Evolutionary conservation across 495 filamentous ascomycete genomes (phyloP), one percentile per base, ranked within the genome.

Genomic region (Pyronema domesticum): DNA sequence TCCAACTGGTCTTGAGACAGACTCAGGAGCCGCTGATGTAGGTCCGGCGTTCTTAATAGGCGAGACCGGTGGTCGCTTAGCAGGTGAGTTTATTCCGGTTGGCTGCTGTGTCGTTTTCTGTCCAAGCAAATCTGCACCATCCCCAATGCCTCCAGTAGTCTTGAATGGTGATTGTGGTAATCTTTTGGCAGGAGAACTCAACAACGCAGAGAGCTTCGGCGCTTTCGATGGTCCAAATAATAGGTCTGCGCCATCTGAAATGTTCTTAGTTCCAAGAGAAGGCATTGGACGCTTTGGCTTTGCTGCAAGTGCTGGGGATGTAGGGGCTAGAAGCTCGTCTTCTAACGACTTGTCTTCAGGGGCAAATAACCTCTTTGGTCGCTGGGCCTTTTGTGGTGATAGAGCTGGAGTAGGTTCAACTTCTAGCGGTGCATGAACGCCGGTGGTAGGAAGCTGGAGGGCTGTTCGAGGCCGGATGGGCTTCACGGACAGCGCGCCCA

Each of bases 401-500:
- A 63, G 10, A 17, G 56, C 60, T 18, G 62, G 60, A 54, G 63
- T 51, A 14, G 43, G 40, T 9, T 52, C 51, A 30, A 30, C 23
- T 30, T 2, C 23, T 30, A 30, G 23, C 5, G 23, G 23, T 5
- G 45, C 37, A 14, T 37, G 33, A 45, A 50, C 54, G 19, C n/a
- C 59, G 37, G 61, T 57, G 7, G 61, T 55, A 4, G 61, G 60
- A 36, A 54, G 61, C 36, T 55, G 57, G 1, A 60, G 35, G 39
- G 60, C 63, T 33, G 61, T 57, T 17, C 51, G 44, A 11, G 60
- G 57, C 7, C 61, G 56, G 18, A 54, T 48, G 13, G 61, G 61
- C 46, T 64, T 64, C 13, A 64, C 61, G 6, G 61, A 64, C 35
- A 64, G 46, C 7, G 61, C 60, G 13, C 60, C 57, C 60, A 64